Evolutionary conservation across 768 basidiomycete genomes (phyloP), one percentile per base, ranked within the genome.

Genomic region (Termitomyces sp.): DNA sequence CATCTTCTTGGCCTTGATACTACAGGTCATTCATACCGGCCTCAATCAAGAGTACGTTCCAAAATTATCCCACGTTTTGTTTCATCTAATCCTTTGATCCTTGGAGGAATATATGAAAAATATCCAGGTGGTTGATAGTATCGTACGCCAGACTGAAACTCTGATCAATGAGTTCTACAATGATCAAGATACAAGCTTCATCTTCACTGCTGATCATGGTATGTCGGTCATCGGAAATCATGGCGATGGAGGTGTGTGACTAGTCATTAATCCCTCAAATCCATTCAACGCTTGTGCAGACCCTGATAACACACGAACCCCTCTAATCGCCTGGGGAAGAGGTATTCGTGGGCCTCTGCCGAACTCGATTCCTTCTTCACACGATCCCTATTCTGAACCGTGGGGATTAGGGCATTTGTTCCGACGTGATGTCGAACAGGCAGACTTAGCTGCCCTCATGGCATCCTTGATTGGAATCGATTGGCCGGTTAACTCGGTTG

Each of bases 161-260:
- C 75, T 92, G 3, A 68, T 94, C 22, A 68, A 71, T 0, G 75
- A 82, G 5, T 93, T 89, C 68, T 94, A 85, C 65, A 65, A 73
- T 34, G 88, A 91, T 58, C 73, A 83, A 22, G 82, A 87, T 57
- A 93, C 91, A 0, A 82, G 81, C 59, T 93, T 80, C 66, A 72
- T 94, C 34, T 94, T 92, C 68, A 94, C 89, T 2, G 90, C 93
- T 0, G 93, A 95, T 69, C 93, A 95, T 67, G 93, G 93, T 9
- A 95, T 95, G 93, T 90, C 89, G 4, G 81, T 78, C 34, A 88
- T 92, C 55, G 93, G 93, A 13, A 94, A 93, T 66, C 93, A 95
- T 59, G 93, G 93, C 4, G 93, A 95, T 61, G 93, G 93, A 39
- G 86, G 90, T 89, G 66, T 68, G 76, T 69, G 54, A 46, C 50